Conservation (phyloP, 2,329 filamentous ascomycete genomes). For the Colletotrichum echinochloae region DNA sequence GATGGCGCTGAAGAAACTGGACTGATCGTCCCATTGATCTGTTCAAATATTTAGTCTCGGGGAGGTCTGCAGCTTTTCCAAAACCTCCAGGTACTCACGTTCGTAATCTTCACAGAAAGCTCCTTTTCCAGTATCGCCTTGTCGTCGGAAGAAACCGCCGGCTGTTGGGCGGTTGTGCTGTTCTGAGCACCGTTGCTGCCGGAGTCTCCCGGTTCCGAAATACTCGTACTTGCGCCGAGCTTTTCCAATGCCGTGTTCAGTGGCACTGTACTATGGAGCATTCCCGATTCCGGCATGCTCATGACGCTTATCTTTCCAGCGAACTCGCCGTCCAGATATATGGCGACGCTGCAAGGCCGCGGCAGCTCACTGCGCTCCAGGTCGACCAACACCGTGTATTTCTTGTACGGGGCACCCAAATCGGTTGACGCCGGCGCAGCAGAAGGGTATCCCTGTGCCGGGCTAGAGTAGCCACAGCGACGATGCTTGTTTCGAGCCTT, state of each 20-base stretch:
- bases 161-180: background rate
- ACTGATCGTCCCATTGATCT: constrained; percentile 9
- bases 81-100: background rate
- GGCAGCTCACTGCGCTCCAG: constrained; percentile 52
- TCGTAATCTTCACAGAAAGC: constrained; percentile 13
- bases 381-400: constrained; percentile 51
- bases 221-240: background rate
- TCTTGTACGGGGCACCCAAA: constrained; percentile 20
- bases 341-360: constrained; percentile 50
- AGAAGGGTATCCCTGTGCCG: background rate
- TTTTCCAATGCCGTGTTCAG: constrained; percentile 3
- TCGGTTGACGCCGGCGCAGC: background rate
- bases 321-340: constrained; percentile 50
- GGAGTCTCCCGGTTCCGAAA: background rate
- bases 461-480: background rate
- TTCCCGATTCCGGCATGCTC: constrained; percentile 38
- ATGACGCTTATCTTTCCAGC: constrained; percentile 53
- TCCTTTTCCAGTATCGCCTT: background rate
- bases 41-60: background rate
- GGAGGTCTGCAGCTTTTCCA: fast-evolving
- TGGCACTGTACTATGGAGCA: constrained; percentile 1
- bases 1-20: constrained; percentile 10
- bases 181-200: background rate
- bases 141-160: background rate
- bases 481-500: constrained; percentile 3